Percentiles rank a stretch among this genome's conserved stretches.
Conservation (phyloP, 2,329 filamentous ascomycete genomes). For the Hirsutella thompsonii region DNA sequence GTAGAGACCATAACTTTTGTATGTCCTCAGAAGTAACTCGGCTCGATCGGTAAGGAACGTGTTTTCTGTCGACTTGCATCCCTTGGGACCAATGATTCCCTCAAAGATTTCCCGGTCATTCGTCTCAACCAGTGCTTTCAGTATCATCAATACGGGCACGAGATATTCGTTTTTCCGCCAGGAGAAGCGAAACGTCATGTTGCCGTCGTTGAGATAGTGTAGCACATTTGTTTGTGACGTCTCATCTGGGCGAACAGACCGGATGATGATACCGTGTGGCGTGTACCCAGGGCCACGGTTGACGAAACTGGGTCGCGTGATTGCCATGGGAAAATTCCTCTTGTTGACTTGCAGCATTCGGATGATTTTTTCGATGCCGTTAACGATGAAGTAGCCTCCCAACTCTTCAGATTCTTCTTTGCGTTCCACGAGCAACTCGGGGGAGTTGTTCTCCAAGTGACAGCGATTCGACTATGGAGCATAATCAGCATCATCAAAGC, state of each 20-base stretch:
- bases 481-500: background rate
- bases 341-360: conserved; percentile 82
- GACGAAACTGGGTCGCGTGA: conserved; percentile 78
- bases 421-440: conserved; percentile 65
- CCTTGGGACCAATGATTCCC: conserved; percentile 67
- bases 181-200: conserved; percentile 92
- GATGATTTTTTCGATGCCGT: conserved; percentile 94
- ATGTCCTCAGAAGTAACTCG: conserved; percentile 81
- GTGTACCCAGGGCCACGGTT: conserved; percentile 83
- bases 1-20: conserved; percentile 81
- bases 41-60: conserved; percentile 93
- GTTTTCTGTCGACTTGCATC: conserved; percentile 67
- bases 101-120: conserved; percentile 96
- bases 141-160: conserved; percentile 90
- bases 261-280: conserved; percentile 78
- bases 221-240: conserved; percentile 95
- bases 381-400: conserved; percentile 94
- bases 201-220: conserved; percentile 91
- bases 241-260: conserved; percentile 91
- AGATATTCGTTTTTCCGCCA: conserved; percentile 97
- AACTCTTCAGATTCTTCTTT: conserved; percentile 96
- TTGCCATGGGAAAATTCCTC: conserved; percentile 91
- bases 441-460: conserved; percentile 76
- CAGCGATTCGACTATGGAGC: conserved; percentile 64
- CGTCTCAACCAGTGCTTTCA: conserved; percentile 90